These are phyloP conservation scores for Colletotrichum sp. DNA, from an alignment of 2,329 filamentous ascomycete species.

Conservation along the genomic window DNA sequence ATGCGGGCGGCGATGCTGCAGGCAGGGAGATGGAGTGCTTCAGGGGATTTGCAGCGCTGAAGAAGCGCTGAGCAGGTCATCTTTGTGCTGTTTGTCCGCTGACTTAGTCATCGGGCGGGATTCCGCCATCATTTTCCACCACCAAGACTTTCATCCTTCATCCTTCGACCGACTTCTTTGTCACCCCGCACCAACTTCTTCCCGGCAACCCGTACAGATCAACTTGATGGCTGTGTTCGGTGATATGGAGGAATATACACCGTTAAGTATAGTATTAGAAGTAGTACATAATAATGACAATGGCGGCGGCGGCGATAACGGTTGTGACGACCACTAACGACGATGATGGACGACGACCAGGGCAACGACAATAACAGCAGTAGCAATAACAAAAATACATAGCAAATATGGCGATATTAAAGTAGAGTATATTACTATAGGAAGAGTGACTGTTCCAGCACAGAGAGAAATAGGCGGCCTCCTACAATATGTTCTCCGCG, in stretches of 20 bases:
- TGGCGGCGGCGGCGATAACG: no score
- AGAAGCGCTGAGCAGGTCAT: neutral
- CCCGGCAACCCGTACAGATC: neutral
- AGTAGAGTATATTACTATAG: no score
- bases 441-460: no score
- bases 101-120: constrained; percentile 10
- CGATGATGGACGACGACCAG: no score
- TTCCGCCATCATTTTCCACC: constrained; percentile 12
- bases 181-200: neutral
- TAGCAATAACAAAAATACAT: no score
- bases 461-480: no score
- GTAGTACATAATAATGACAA: no score
- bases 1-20: neutral
- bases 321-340: no score
- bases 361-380: no score
- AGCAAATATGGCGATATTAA: no score
- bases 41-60: neutral
- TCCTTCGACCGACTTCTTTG: neutral
- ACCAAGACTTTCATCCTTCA: neutral
- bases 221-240: neutral
- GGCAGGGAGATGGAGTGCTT: neutral
- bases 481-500: neutral
- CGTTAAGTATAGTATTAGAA: no score
- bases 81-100: neutral
- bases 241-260: neutral